phyloP scores from a whole-genome alignment of 495 filamentous ascomycete genomes.

The Glutinoglossum americanum region DNA sequence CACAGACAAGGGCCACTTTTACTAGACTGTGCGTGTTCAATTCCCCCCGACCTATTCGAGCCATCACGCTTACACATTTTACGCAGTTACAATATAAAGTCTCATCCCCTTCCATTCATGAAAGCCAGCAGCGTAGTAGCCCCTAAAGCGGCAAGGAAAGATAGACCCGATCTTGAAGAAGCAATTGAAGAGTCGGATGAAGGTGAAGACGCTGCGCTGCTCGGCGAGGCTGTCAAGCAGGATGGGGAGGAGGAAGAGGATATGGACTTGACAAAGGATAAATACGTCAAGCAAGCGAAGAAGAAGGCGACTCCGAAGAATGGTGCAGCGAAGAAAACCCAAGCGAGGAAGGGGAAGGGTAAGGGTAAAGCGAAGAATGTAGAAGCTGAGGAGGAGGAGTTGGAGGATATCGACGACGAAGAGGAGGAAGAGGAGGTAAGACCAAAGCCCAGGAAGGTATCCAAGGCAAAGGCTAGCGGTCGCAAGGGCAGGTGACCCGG shows the following conservation, averaged over 20 bases:
- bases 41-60: background rate
- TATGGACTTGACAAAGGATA: conserved; percentile 73
- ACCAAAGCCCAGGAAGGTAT: conserved; percentile 27
- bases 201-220: conserved; percentile 35
- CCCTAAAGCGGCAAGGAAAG: conserved; percentile 45
- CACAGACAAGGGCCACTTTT: conserved; percentile 70
- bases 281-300: conserved; percentile 85
- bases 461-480: conserved; percentile 12
- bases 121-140: conserved; percentile 62
- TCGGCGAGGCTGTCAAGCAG: conserved; percentile 35
- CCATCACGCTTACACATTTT: background rate
- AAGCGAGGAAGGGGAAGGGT: conserved; percentile 24
- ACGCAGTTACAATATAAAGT: conserved; percentile 56
- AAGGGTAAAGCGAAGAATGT: conserved; percentile 29
- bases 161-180: conserved; percentile 85
- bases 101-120: conserved; percentile 89
- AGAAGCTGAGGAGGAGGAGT: conserved; percentile 23
- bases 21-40: conserved; percentile 44
- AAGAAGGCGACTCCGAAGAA: conserved; percentile 22
- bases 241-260: conserved; percentile 39
- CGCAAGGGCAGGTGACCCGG: background rate
- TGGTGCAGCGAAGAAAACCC: conserved; percentile 12
- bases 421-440: conserved; percentile 28
- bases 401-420: conserved; percentile 11
- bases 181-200: conserved; percentile 86